Evolutionary conservation across 106 monocot genomes (phyloP).

Genomic region (Apostasia ramifera): DNA sequence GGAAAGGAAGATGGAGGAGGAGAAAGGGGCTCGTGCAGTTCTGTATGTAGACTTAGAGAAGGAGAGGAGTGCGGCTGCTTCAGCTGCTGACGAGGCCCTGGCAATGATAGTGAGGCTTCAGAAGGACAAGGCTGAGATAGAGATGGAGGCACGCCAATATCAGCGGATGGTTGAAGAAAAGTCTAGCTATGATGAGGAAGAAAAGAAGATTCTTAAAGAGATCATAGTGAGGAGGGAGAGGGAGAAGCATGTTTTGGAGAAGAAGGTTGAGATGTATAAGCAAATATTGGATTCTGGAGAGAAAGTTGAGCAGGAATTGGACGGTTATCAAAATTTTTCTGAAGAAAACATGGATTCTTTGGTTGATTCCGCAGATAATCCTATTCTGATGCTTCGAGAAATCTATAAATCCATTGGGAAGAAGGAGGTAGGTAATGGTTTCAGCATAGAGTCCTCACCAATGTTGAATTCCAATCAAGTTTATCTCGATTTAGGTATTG

Average conservation of each 20-base stretch:
- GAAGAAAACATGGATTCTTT: neutral
- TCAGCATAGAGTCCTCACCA: neutral
- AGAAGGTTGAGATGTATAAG: slow-evolving; percentile 56
- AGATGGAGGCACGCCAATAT: slow-evolving; percentile 83
- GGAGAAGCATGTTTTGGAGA: slow-evolving; percentile 63
- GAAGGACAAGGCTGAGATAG: slow-evolving; percentile 76
- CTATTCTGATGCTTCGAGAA: slow-evolving; percentile 14
- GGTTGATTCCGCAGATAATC: slow-evolving; percentile 20
- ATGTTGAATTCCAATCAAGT: neutral
- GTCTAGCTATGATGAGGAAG: slow-evolving; percentile 74
- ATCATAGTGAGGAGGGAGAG: slow-evolving; percentile 72
- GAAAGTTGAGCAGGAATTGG: neutral
- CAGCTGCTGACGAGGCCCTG: slow-evolving; percentile 91
- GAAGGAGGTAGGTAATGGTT: slow-evolving; percentile 8
- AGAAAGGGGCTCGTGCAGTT: slow-evolving; percentile 31
- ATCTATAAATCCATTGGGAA: slow-evolving; percentile 21
- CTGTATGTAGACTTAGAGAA: slow-evolving; percentile 83
- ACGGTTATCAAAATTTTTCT: slow-evolving; percentile 8
- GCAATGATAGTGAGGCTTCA: slow-evolving; percentile 92
- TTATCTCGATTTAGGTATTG: neutral
- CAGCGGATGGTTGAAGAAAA: slow-evolving; percentile 78
- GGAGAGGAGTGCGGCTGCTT: slow-evolving; percentile 82
- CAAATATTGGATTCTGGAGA: slow-evolving; percentile 21
- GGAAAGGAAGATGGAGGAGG: slow-evolving; percentile 48
- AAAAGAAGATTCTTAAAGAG: slow-evolving; percentile 79